Evolutionary conservation across 2,329 filamentous ascomycete genomes (phyloP).

Genomic region (Nannizziopsis barbatae): DNA sequence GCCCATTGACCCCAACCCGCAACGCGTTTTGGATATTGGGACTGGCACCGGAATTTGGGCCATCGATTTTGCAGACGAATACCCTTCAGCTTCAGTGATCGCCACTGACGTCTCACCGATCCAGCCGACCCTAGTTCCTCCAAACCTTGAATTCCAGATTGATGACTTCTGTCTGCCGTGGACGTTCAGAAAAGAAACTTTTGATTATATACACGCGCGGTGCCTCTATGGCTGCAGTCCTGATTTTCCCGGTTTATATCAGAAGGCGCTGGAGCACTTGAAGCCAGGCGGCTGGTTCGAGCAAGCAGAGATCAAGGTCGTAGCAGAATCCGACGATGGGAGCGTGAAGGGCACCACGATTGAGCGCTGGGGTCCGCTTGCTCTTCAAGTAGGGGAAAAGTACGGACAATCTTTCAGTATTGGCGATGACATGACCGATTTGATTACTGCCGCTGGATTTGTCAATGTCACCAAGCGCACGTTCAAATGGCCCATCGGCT

Average conservation of each 20-base stretch:
- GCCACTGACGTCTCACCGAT: background rate
- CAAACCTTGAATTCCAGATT: slow-evolving; percentile 19
- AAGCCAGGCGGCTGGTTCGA: slow-evolving; percentile 41
- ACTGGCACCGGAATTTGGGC: slow-evolving; percentile 37
- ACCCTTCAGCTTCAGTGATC: background rate
- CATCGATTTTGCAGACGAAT: slow-evolving; percentile 20
- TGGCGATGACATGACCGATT: slow-evolving; percentile 26
- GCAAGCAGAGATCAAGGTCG: slow-evolving; percentile 38
- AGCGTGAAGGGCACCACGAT: slow-evolving; percentile 27
- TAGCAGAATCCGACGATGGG: slow-evolving; percentile 33
- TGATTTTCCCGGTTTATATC: slow-evolving; percentile 18
- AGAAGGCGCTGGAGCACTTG: slow-evolving; percentile 28
- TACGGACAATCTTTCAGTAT: slow-evolving; percentile 35
- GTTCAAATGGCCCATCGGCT: slow-evolving; percentile 35
- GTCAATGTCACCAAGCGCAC: slow-evolving; percentile 26
- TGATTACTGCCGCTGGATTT: slow-evolving; percentile 35
- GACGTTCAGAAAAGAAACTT: slow-evolving; percentile 17
- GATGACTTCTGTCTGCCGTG: slow-evolving; percentile 21
- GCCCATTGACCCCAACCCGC: slow-evolving; percentile 26
- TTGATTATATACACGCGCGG: slow-evolving; percentile 21
- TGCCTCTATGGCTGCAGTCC: slow-evolving; percentile 18
- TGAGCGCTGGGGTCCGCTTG: slow-evolving; percentile 15
- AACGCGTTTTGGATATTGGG: slow-evolving; percentile 41
- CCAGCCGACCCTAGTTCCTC: slow-evolving; percentile 16
- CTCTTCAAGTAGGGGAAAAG: slow-evolving; percentile 25